Evolutionary conservation across 805 yeast species (phyloP), one percentile per base, ranked within the genome.

Genomic region (Candida parachauliodes): DNA sequence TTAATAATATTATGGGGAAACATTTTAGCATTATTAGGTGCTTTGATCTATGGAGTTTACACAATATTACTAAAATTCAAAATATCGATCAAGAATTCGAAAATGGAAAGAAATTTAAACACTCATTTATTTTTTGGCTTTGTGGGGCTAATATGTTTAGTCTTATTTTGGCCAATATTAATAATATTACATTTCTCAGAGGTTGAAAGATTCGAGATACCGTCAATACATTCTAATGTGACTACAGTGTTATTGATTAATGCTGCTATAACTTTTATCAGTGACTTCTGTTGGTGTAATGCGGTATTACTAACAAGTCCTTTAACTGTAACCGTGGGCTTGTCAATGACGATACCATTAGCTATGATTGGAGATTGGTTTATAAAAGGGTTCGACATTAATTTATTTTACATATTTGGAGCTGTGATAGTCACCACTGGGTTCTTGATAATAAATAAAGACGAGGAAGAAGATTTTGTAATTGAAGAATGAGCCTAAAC

Each of bases 201-300:
- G 1, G 59, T 78, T 40, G 98, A 93, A 59, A 60, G 57, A 7
- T 81, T 93, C 44, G 88, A 77, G 50, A 51, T 83, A 30, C 98
- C 98, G 1, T 66, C 71, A 0, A 12, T 25, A 5, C 59, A 74
- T 1, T 44, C 62, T 0, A 65, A 68, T 26, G 77, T 83, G 3
- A 64, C 79, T 51, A 40, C 60, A 1, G 65, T 88, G 2, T 62
- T 91, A 5, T 35, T 73, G 0, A 44, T 77, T 32, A 93, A 93
- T 57, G 84, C 89, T 41, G 52, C 77, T 24, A 79, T 88, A 28
- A 88, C 96, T 1, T 82, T 93, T 48, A 60, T 89, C 11, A 83
- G 95, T 27, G 98, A 93, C 57, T 88, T 83, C 50, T 80, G 94
- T 52, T 93, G 98, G 98, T 96, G 95, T 23, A 79, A 87, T 45